These are phyloP conservation scores for Candida michaelii DNA, from an alignment of 805 yeast genomes.

Conservation along the genomic window DNA sequence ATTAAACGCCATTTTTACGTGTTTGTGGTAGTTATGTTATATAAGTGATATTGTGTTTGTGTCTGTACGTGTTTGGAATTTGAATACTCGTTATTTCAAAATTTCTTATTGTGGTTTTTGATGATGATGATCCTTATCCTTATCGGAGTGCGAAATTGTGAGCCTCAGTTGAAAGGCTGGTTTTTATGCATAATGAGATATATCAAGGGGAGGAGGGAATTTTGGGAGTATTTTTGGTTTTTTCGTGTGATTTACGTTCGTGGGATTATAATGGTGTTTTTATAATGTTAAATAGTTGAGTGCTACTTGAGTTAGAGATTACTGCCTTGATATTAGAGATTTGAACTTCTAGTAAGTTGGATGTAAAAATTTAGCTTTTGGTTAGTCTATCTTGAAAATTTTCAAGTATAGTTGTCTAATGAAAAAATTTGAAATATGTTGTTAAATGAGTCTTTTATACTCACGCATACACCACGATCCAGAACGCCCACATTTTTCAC, in stretches of 20 bases:
- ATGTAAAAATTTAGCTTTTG: no score
- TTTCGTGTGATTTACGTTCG: not conserved
- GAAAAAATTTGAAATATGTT: no score
- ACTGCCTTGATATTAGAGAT: not conserved
- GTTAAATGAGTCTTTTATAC: no score
- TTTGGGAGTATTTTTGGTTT: not conserved
- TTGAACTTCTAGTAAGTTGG: not conserved
- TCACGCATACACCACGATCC: no score
- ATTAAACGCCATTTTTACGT: conserved; percentile 16
- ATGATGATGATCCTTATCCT: conserved; percentile 3
- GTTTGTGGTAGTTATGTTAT: not conserved
- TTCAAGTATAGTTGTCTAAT: no score
- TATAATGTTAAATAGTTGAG: not conserved
- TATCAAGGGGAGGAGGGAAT: not conserved
- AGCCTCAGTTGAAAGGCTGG: conserved; percentile 4
- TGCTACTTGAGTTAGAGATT: not conserved
- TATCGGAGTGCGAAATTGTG: conserved; percentile 8
- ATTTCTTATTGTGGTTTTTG: conserved; percentile 5
- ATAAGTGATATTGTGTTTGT: not conserved
- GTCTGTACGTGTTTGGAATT: not conserved
- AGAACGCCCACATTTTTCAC: no score
- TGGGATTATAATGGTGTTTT: not conserved
- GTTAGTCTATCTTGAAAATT: no score
- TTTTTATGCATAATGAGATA: not conserved
- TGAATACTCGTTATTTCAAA: not conserved